These are phyloP conservation scores for Gautieria morchelliformis DNA, from an alignment of 768 basidiomycete species.

Conservation along the genomic window DNA sequence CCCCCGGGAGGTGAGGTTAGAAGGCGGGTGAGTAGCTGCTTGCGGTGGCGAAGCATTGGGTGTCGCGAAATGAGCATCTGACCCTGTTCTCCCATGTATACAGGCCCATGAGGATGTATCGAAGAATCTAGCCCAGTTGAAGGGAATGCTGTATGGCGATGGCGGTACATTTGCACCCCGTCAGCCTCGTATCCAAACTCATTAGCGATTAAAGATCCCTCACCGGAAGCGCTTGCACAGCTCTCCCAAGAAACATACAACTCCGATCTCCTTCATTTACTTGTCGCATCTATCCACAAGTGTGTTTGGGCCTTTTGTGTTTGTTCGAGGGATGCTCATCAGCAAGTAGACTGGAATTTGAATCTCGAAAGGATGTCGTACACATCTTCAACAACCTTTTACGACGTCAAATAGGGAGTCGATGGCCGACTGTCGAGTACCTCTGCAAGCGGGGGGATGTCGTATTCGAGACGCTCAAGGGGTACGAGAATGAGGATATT, in stretches of 20 bases:
- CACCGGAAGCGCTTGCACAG: constrained; percentile 86
- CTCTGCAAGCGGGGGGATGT: constrained; percentile 64
- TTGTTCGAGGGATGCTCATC: constrained; percentile 53
- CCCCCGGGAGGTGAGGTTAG: constrained; percentile 68
- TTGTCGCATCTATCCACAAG: constrained; percentile 71
- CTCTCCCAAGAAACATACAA: constrained; percentile 94
- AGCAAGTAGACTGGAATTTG: constrained; percentile 87
- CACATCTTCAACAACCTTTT: constrained; percentile 86
- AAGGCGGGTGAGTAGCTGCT: constrained; percentile 59
- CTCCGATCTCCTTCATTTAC: constrained; percentile 74
- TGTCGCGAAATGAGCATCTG: neutral
- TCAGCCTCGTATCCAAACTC: neutral
- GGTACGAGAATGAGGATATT: constrained; percentile 93
- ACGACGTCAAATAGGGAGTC: constrained; percentile 83
- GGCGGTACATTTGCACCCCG: constrained; percentile 45
- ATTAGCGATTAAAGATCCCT: constrained; percentile 44
- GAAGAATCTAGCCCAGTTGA: constrained; percentile 85
- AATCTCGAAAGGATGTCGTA: constrained; percentile 79
- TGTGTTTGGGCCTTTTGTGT: constrained; percentile 66
- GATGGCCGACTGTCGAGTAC: constrained; percentile 96
- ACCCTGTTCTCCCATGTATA: neutral
- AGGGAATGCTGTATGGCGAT: constrained; percentile 79
- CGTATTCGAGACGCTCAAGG: constrained; percentile 76
- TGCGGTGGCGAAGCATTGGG: neutral
- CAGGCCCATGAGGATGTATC: constrained; percentile 86